Percentiles rank a stretch among this genome's conserved stretches.
Conservation (phyloP, 352 stramenopile genomes). For the Phytophthora quininea region DNA sequence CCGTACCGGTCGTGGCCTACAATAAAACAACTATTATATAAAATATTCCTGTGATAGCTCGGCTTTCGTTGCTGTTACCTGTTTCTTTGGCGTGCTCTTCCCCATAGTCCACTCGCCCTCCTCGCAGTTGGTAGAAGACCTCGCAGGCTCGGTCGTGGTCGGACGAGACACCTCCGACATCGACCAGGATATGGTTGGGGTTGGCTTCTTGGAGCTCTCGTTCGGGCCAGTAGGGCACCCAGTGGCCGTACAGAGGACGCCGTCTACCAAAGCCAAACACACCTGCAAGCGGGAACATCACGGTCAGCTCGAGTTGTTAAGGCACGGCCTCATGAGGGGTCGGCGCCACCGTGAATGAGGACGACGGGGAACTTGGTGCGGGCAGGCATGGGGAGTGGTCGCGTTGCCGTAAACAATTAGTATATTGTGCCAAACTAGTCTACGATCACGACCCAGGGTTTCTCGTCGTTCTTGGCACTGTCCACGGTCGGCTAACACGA, state of each 20-base stretch:
- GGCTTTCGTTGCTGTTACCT: constrained; percentile 4
- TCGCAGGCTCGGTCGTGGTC: constrained; percentile 77
- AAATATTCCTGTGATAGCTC: neutral
- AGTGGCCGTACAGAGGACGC: constrained; percentile 50
- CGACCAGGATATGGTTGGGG: constrained; percentile 62
- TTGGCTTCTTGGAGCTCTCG: constrained; percentile 47
- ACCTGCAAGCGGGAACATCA: constrained; percentile 19
- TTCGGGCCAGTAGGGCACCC: constrained; percentile 67
- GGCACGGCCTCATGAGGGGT: neutral
- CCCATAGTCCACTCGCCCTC: constrained; percentile 68
- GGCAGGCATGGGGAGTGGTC: constrained; percentile 38
- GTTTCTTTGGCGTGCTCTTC: constrained; percentile 41
- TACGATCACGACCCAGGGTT: too few relatives aligned
- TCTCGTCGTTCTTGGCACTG: too few relatives aligned
- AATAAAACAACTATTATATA: constrained; percentile 1
- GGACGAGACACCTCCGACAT: constrained; percentile 65
- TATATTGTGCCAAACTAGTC: too few relatives aligned
- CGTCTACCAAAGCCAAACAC: constrained; percentile 63
- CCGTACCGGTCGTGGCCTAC: constrained; percentile 56
- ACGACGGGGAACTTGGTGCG: constrained; percentile 63
- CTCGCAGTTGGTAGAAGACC: constrained; percentile 67
- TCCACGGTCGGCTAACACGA: too few relatives aligned
- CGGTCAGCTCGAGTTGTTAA: too few relatives aligned
- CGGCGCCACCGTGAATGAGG: constrained; percentile 57
- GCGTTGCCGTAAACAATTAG: too few relatives aligned